phyloP scores from a whole-genome alignment of 106 monocot genomes.

The Dendrobium nobile region DNA sequence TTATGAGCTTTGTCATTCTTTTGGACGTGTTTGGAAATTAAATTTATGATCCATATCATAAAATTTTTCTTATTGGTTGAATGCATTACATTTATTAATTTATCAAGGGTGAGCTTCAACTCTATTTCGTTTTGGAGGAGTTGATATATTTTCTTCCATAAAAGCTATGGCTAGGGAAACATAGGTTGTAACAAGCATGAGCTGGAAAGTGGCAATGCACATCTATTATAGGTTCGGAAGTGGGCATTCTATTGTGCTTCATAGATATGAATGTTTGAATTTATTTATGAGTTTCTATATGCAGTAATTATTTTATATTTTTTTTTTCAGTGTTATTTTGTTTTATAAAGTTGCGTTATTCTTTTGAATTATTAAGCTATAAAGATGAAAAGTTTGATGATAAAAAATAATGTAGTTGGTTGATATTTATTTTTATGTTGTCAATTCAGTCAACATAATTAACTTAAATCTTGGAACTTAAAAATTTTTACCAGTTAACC shows the following conservation, averaged over 20 bases:
- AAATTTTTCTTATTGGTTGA: background rate
- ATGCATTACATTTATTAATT: background rate
- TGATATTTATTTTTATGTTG: background rate
- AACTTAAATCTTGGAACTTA: background rate
- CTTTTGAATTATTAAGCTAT: background rate
- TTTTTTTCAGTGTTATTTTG: too few relatives aligned
- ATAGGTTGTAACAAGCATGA: slow-evolving; percentile 73
- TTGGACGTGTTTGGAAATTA: slow-evolving; percentile 57
- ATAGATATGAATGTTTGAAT: slow-evolving; percentile 41
- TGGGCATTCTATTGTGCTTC: slow-evolving; percentile 91
- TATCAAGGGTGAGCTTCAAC: slow-evolving; percentile 92
- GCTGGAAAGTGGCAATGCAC: slow-evolving; percentile 79
- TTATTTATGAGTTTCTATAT: background rate
- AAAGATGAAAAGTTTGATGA: background rate
- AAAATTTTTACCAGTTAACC: background rate
- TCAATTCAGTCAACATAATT: background rate
- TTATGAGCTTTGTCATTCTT: slow-evolving; percentile 88
- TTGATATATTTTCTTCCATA: slow-evolving; percentile 68
- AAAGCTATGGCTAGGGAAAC: slow-evolving; percentile 63
- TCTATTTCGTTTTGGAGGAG: slow-evolving; percentile 84
- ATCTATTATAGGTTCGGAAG: slow-evolving; percentile 80
- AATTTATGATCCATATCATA: background rate
- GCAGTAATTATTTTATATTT: background rate
- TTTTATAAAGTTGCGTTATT: background rate
- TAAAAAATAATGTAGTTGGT: background rate